phyloP scores from a whole-genome alignment of 116 monocot genomes.

The Posidonia oceanica region DNA sequence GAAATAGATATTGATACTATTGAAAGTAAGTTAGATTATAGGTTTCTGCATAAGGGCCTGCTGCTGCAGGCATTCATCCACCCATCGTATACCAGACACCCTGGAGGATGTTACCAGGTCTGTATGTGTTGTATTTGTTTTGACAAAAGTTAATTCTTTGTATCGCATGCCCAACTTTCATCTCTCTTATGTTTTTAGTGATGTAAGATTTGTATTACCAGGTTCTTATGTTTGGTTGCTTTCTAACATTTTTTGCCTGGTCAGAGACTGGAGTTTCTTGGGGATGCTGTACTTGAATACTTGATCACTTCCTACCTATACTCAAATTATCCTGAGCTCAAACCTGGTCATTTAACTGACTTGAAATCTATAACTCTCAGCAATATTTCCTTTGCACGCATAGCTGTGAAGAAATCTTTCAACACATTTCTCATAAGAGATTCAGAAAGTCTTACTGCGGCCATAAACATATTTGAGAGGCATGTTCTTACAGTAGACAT shows the following conservation, averaged over 20 bases:
- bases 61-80: slow-evolving; percentile 81
- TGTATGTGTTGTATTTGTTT: slow-evolving; percentile 13
- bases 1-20: slow-evolving; percentile 35
- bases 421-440: slow-evolving; percentile 60
- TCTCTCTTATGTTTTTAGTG: neutral
- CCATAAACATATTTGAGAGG: slow-evolving; percentile 52
- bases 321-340: slow-evolving; percentile 76
- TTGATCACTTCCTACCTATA: slow-evolving; percentile 85
- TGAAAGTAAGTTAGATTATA: slow-evolving; percentile 55
- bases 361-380: slow-evolving; percentile 56
- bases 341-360: slow-evolving; percentile 89
- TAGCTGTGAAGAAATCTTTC: slow-evolving; percentile 39
- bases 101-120: slow-evolving; percentile 97
- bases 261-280: slow-evolving; percentile 94
- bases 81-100: slow-evolving; percentile 72
- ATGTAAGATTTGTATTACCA: neutral
- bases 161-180: neutral
- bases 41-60: slow-evolving; percentile 62
- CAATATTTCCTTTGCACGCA: slow-evolving; percentile 66
- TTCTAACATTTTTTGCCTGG: slow-evolving; percentile 1
- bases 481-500: slow-evolving; percentile 20
- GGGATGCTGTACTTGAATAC: slow-evolving; percentile 98
- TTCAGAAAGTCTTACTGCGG: slow-evolving; percentile 38
- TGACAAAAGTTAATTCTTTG: neutral
- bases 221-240: neutral